phyloP scores from a whole-genome alignment of 495 filamentous ascomycete genomes.

The Talaromyces ruber region DNA sequence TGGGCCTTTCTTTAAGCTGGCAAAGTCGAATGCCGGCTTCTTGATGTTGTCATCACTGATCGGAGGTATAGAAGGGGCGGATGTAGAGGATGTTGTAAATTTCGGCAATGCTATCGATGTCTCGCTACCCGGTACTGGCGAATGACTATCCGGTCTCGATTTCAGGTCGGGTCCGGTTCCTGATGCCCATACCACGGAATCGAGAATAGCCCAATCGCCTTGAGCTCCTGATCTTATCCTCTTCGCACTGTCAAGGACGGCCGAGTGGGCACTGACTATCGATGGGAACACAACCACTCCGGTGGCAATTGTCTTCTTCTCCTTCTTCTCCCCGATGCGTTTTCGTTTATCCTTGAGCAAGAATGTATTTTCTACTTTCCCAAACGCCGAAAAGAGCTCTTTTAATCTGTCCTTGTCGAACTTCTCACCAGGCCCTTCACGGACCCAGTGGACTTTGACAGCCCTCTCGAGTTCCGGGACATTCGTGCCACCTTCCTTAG shows the following conservation, averaged over 20 bases:
- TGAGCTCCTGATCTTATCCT: constrained; percentile 16
- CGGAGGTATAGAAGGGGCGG: constrained; percentile 16
- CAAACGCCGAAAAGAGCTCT: constrained; percentile 43
- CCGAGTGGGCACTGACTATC: constrained; percentile 52
- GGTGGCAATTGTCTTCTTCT: constrained; percentile 45
- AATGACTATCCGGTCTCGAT: background rate
- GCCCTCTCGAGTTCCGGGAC: constrained; percentile 50
- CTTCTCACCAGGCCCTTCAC: constrained; percentile 34
- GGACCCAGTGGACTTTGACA: constrained; percentile 50
- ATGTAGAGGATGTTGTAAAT: background rate
- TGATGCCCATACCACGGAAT: constrained; percentile 49
- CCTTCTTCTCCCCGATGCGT: constrained; percentile 38
- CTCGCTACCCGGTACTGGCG: background rate
- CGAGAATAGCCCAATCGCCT: constrained; percentile 36
- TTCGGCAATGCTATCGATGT: background rate
- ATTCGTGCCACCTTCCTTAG: constrained; percentile 31
- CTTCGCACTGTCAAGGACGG: constrained; percentile 46
- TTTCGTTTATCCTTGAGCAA: constrained; percentile 48
- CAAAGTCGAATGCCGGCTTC: constrained; percentile 27
- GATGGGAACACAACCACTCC: constrained; percentile 50
- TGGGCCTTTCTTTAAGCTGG: constrained; percentile 17
- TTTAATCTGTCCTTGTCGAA: constrained; percentile 37
- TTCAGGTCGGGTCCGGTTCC: constrained; percentile 41
- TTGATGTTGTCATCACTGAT: constrained; percentile 3
- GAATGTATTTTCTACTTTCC: constrained; percentile 45